Evolutionary conservation across 1,284 basidiomycete genomes (phyloP).

Genomic region (Meripilus lineatus): DNA sequence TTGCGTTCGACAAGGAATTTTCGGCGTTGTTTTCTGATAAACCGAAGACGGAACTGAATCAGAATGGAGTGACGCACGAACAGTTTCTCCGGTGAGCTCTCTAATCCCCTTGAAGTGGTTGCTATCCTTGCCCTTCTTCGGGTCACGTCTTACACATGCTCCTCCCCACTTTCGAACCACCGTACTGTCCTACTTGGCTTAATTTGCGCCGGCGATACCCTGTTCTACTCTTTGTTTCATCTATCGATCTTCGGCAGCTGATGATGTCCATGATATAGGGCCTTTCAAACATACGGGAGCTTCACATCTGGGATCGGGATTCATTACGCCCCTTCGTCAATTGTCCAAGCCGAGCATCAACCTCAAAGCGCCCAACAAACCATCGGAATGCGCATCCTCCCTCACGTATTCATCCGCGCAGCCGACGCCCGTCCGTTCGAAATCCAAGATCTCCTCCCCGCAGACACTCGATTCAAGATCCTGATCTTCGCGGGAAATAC

Average conservation of each 20-base stretch:
- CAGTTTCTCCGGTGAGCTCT: slow-evolving; percentile 52
- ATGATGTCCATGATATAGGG: slow-evolving; percentile 28
- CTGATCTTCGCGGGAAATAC: slow-evolving; percentile 18
- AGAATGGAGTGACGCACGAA: slow-evolving; percentile 62
- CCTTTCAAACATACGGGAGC: slow-evolving; percentile 52
- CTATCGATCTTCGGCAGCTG: not conserved
- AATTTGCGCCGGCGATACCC: too few relatives aligned
- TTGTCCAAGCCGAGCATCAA: slow-evolving; percentile 45
- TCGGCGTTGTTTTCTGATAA: slow-evolving; percentile 75
- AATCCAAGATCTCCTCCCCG: slow-evolving; percentile 63
- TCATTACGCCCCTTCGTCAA: slow-evolving; percentile 49
- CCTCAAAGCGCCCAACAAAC: slow-evolving; percentile 38
- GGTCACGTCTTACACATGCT: too few relatives aligned
- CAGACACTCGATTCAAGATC: slow-evolving; percentile 40
- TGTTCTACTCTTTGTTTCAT: too few relatives aligned
- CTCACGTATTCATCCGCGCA: slow-evolving; percentile 55
- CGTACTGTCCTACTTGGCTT: too few relatives aligned
- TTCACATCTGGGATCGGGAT: slow-evolving; percentile 64
- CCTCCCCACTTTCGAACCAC: too few relatives aligned
- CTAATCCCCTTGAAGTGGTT: too few relatives aligned
- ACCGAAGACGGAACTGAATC: slow-evolving; percentile 49
- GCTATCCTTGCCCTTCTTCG: slow-evolving; percentile 1
- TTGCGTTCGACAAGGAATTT: slow-evolving; percentile 76
- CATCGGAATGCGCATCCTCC: slow-evolving; percentile 56
- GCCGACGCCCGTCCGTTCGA: slow-evolving; percentile 60